A percentile compares a stretch with the other conserved stretches of the same genome.
phyloP scores from a whole-genome alignment of 148 eudicot genomes.

The Nepenthes gracilis region DNA sequence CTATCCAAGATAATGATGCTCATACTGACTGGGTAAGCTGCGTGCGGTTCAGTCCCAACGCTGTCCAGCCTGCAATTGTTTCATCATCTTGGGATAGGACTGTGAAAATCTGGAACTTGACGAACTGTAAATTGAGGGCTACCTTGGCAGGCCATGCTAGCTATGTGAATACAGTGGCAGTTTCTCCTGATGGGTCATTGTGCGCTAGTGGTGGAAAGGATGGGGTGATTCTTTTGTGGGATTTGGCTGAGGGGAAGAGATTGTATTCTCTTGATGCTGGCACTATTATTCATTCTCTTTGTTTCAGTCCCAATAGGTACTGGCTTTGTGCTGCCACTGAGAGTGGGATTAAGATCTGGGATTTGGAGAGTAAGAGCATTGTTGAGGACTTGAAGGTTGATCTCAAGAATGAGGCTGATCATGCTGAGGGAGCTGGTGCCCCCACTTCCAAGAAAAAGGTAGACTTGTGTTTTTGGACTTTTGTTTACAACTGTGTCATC shows the following conservation, averaged over 20 bases:
- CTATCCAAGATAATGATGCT: slow-evolving; percentile 61
- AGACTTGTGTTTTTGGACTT: not conserved
- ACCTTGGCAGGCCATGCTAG: slow-evolving; percentile 66
- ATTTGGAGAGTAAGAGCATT: slow-evolving; percentile 66
- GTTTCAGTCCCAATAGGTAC: slow-evolving; percentile 91
- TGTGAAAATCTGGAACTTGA: slow-evolving; percentile 82
- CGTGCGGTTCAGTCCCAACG: slow-evolving; percentile 77
- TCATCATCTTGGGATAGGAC: slow-evolving; percentile 84
- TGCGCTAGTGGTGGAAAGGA: slow-evolving; percentile 95
- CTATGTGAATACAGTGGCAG: slow-evolving; percentile 80
- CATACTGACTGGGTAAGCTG: slow-evolving; percentile 87
- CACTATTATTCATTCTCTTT: slow-evolving; percentile 59
- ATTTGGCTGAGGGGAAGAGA: slow-evolving; percentile 81
- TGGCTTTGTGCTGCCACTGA: slow-evolving; percentile 96
- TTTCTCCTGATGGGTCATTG: slow-evolving; percentile 79
- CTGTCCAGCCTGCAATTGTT: slow-evolving; percentile 51
- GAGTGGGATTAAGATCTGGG: slow-evolving; percentile 77
- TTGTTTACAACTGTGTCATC: not conserved
- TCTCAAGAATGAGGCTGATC: slow-evolving; percentile 58
- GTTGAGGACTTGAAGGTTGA: slow-evolving; percentile 82
- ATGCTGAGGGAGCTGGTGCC: slow-evolving; percentile 30
- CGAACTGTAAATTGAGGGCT: slow-evolving; percentile 63
- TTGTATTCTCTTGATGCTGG: slow-evolving; percentile 64
- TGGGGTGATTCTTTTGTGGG: slow-evolving; percentile 67
- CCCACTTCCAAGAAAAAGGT: slow-evolving; percentile 54